These are phyloP conservation scores for Leersia perrieri DNA, from an alignment of 176 grass and related monocot species.

Conservation along the genomic window DNA sequence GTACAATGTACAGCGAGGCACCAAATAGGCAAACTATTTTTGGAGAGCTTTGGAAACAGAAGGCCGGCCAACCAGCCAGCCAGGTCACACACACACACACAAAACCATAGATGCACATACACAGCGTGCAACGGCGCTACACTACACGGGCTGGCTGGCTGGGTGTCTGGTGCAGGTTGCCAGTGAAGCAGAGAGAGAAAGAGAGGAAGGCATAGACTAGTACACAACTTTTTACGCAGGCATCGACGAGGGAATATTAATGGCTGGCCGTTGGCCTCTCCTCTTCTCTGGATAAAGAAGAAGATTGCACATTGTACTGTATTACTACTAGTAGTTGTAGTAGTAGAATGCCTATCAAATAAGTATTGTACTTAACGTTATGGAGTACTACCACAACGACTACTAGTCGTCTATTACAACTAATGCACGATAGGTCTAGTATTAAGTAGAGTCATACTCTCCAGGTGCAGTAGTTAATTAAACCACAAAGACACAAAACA, in stretches of 20 bases:
- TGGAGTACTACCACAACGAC: background rate
- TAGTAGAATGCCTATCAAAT: background rate
- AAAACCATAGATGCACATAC: background rate
- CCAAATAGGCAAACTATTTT: background rate
- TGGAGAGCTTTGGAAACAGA: background rate
- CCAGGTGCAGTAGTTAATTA: background rate
- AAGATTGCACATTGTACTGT: background rate
- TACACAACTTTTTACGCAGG: conserved; percentile 21
- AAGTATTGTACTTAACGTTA: background rate
- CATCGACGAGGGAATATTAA: conserved; percentile 24
- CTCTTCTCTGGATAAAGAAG: background rate
- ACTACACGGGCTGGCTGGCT: background rate
- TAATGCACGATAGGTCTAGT: background rate
- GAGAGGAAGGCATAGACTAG: background rate
- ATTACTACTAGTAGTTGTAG: background rate
- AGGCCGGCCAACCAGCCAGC: background rate
- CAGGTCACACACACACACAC: background rate
- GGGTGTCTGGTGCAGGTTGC: background rate
- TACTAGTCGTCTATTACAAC: background rate
- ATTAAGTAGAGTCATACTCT: background rate
- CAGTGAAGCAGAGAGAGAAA: conserved; percentile 14
- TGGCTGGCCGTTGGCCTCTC: conserved; percentile 18
- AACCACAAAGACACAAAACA: background rate
- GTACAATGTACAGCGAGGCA: background rate
- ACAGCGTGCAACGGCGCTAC: background rate